A percentile compares a stretch with the other conserved stretches of the same genome.
These are phyloP conservation scores for Pseudonitzschia pungens DNA, from an alignment of 108 stramenopile genomes.

Conservation along the genomic window DNA sequence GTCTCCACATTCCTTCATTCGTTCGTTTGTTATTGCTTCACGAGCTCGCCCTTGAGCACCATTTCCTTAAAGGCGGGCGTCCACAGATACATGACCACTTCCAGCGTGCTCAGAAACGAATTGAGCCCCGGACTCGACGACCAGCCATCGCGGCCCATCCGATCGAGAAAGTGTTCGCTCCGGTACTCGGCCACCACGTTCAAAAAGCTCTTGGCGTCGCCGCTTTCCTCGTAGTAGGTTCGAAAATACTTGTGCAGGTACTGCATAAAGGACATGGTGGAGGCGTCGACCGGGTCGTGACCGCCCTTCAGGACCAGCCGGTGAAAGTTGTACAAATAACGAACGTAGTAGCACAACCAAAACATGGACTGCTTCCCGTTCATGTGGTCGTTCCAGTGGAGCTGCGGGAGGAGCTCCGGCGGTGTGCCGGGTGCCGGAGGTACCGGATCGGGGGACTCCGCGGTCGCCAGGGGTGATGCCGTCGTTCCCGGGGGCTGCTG, in stretches of 20 bases:
- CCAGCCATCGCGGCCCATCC: neutral
- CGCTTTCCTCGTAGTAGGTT: neutral
- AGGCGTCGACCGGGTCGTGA: constrained; percentile 6
- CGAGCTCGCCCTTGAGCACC: neutral
- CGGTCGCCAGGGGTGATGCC: neutral
- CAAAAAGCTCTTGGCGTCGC: neutral
- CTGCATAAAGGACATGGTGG: constrained; percentile 9
- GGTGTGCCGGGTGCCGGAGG: neutral
- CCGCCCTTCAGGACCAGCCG: neutral
- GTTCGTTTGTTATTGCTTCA: no score
- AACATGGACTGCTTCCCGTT: constrained; percentile 12
- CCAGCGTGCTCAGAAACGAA: neutral
- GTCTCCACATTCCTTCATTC: no score
- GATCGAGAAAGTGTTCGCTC: neutral
- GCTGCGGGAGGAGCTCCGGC: neutral
- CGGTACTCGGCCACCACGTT: constrained; percentile 6
- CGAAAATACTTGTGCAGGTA: neutral
- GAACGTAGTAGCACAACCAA: constrained; percentile 9
- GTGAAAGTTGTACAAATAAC: constrained; percentile 9
- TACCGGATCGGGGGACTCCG: no score
- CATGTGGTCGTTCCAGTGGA: neutral
- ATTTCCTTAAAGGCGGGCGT: constrained; percentile 11
- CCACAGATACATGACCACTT: constrained; percentile 11
- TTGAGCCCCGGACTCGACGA: neutral
- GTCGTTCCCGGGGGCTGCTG: neutral